Evolutionary conservation across 2,329 filamentous ascomycete genomes (phyloP), one percentile per base, ranked within the genome.

Genomic region (Calonectria montana): DNA sequence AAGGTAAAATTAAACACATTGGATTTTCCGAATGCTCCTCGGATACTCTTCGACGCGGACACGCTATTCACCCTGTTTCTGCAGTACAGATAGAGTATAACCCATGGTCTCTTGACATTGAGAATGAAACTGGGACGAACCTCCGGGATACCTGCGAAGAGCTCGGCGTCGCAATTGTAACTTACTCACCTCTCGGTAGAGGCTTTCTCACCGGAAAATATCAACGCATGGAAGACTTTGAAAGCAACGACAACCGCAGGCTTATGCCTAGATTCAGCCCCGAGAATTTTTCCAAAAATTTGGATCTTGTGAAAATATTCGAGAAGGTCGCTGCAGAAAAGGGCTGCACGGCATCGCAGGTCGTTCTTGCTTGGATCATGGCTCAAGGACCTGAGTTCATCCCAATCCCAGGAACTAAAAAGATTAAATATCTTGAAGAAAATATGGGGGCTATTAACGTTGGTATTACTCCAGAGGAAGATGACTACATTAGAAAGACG

Each of bases 281-380:
- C 6, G 69, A 72, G 10, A 87, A 53, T 75, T 69, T 72, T 21
- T 78, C 81, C 7, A 88, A 88, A 78, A 92, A 91, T 73, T 70
- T 91, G 15, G 82, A 85, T 73, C 79, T 91, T 1, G 86, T 90
- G 3, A 85, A 88, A 37, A 79, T 79, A 18, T 84, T 93, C 63
- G 80, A 82, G 9, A 82, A 77, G 6, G 76, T 92, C 5, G 90
- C 89, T 0, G 81, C 85, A 41, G 83, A 82, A 72, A 91, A 92
- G 81, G 85, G 75, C 1, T 85, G 84, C 62, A 91, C 90, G 0
- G 73, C 88, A 0, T 84, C 84, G 2, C 87, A 93, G 77, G 77
- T 93, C 29, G 87, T 89, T 1, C 83, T 93, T 35, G 90, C 90
- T 0, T 93, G 91, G 90, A 75, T 92, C 69, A 76, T 91, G 76